Evolutionary conservation across 768 basidiomycete species (phyloP).

Genomic region (Pulveroboletus sp.): DNA sequence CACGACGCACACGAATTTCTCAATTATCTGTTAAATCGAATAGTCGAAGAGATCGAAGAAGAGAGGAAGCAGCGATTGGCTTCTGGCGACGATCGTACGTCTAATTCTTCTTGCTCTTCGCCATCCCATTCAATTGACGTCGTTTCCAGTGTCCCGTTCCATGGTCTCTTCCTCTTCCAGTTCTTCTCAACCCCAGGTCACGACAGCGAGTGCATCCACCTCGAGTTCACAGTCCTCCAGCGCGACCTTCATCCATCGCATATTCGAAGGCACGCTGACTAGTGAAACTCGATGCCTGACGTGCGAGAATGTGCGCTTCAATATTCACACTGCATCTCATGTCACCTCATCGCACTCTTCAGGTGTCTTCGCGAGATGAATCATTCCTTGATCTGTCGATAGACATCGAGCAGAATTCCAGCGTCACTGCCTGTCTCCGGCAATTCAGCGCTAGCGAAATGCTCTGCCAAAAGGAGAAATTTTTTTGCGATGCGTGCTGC

Average conservation of each 20-base stretch:
- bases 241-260: constrained; percentile 80
- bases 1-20: constrained; percentile 99
- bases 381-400: constrained; percentile 97
- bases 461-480: constrained; percentile 97
- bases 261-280: constrained; percentile 91
- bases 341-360: constrained; percentile 11
- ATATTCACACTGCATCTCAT: constrained; percentile 3
- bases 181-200: constrained; percentile 37
- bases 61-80: constrained; percentile 48
- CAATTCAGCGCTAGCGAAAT: constrained; percentile 98
- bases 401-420: constrained; percentile 98
- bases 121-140: constrained; percentile 6
- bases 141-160: constrained; percentile 53
- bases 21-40: constrained; percentile 87
- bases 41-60: constrained; percentile 89
- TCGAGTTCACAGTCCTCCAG: constrained; percentile 45
- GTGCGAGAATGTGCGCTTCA: constrained; percentile 82
- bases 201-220: constrained; percentile 44
- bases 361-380: constrained; percentile 93
- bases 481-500: constrained; percentile 96
- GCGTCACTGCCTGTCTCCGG: constrained; percentile 90
- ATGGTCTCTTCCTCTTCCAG: constrained; percentile 48
- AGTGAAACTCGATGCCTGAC: constrained; percentile 97
- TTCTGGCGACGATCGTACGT: constrained; percentile 66
- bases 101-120: not conserved